Evolutionary conservation across 768 basidiomycete species (phyloP), one percentile per base, ranked within the genome.

Genomic region (Russula sp.): DNA sequence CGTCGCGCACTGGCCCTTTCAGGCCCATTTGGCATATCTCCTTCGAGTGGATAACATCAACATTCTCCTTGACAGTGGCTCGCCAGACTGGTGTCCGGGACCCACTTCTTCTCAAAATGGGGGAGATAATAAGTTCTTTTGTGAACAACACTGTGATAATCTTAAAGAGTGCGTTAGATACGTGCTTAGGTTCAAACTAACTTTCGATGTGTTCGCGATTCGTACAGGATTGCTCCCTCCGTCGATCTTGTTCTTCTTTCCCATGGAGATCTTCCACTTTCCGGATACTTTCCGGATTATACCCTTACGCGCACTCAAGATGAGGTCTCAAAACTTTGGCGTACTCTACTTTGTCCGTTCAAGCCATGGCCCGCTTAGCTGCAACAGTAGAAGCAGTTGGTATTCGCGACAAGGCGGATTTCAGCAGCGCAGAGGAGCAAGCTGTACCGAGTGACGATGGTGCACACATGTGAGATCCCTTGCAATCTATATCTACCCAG

Each of bases 21-120:
- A n/a, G n/a, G n/a, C n/a, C n/a, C n/a, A n/a, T 3, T 78, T 93
- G 49, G 83, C 87, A 9, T 96, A 97, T 74, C 79, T 98, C 36
- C 84, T 99, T 24, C 90, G 97, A 71, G 84, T 98, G 61, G 97
- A 98, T 79, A 93, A 95, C 75, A 88, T 97, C 24, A 83, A 85
- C 63, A 92, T 99, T 69, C 83, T 99, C 22, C 82, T 99, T 62
- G 97, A 99, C 77, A 93, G 96, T 73, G 97, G 97, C 14, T 90
- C 93, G 7, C 90, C 89, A 2, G 91, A 94, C 76, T 90, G 89
- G 88, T 79, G 81, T 26, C 90, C 86, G 38, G 90, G 91, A 67
- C 73, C 74, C 71, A 67, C 69, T 65, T 26, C 69, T 55, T 61
- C 50, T 10, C 16, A 53, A 6, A 63, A 61, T 50, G 76, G 74